Conservation (phyloP, 2,329 filamentous ascomycete species). For the Neofusicoccum sp. region DNA sequence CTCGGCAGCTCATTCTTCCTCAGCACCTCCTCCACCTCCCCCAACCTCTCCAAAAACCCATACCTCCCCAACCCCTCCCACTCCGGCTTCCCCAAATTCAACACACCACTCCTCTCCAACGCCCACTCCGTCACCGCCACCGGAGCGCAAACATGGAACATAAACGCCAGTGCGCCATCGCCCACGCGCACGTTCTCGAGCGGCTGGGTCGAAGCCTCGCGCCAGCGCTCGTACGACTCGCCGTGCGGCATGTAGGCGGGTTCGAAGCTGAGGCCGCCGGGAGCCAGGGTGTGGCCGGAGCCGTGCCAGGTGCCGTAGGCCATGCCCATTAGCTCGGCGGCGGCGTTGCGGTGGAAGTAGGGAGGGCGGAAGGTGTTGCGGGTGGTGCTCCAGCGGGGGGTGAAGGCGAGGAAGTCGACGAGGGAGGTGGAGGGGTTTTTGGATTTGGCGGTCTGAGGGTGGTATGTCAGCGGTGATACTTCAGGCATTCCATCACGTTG, state of each 20-base stretch:
- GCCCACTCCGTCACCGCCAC: background rate
- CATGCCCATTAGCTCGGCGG: slow-evolving; percentile 43
- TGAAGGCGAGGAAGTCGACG: slow-evolving; percentile 28
- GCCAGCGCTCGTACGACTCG: slow-evolving; percentile 3
- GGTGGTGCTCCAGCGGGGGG: slow-evolving; percentile 44
- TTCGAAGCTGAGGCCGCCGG: background rate
- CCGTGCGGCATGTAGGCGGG: slow-evolving; percentile 4
- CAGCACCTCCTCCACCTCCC: too few species aligned
- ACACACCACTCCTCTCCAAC: background rate
- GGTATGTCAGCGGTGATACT: background rate
- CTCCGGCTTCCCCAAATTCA: background rate
- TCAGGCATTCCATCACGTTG: too few species aligned
- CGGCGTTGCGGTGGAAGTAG: slow-evolving; percentile 47
- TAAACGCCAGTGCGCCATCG: background rate
- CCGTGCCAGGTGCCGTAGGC: background rate
- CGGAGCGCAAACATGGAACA: background rate
- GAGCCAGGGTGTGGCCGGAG: background rate
- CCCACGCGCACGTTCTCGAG: background rate
- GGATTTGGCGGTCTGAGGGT: slow-evolving; percentile 39
- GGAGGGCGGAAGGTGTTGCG: slow-evolving; percentile 44
- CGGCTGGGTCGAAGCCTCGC: background rate
- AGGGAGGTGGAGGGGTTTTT: slow-evolving; percentile 33
- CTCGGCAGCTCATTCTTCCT: too few species aligned
- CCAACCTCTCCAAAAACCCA: too few species aligned
- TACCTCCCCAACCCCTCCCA: too few species aligned